Evolutionary conservation across 495 filamentous ascomycete species (phyloP).

Genomic region (Mytilinidion resinicola): DNA sequence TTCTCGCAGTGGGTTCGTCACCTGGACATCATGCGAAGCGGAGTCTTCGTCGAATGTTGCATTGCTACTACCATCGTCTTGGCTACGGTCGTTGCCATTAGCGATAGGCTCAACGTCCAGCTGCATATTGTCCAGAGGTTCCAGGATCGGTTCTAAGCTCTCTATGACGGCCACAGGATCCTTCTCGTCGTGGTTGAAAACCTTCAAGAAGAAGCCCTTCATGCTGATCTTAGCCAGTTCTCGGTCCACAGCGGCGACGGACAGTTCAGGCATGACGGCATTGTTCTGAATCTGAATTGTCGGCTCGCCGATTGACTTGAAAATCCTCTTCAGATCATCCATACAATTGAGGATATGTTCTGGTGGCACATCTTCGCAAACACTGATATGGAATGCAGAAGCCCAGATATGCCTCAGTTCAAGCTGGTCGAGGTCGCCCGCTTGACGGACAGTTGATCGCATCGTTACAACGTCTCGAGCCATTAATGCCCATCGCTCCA

Average conservation of each 20-base stretch:
- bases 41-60: constrained; percentile 40
- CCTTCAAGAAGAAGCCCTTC: constrained; percentile 87
- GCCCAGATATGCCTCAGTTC: constrained; percentile 74
- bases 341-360: constrained; percentile 79
- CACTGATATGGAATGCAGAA: constrained; percentile 64
- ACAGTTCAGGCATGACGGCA: constrained; percentile 81
- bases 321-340: constrained; percentile 55
- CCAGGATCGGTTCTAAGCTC: constrained; percentile 84
- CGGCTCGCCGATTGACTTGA: constrained; percentile 37
- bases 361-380: constrained; percentile 58
- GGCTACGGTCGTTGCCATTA: constrained; percentile 8
- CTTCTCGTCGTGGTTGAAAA: constrained; percentile 61
- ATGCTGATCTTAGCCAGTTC: constrained; percentile 89
- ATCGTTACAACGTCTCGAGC: constrained; percentile 55
- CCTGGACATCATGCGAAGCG: neutral
- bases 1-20: constrained; percentile 40
- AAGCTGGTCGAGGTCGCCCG: constrained; percentile 39
- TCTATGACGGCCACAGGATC: constrained; percentile 81
- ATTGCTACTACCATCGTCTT: constrained; percentile 5
- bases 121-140: constrained; percentile 37
- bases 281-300: constrained; percentile 75
- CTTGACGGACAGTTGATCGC: constrained; percentile 22
- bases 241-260: constrained; percentile 68
- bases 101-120: constrained; percentile 1
- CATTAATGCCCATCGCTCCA: constrained; percentile 69